Percentiles rank a stretch among this genome's conserved stretches.
Conservation (phyloP, 805 yeast genomes). For the Hanseniaspora singularis region DNA sequence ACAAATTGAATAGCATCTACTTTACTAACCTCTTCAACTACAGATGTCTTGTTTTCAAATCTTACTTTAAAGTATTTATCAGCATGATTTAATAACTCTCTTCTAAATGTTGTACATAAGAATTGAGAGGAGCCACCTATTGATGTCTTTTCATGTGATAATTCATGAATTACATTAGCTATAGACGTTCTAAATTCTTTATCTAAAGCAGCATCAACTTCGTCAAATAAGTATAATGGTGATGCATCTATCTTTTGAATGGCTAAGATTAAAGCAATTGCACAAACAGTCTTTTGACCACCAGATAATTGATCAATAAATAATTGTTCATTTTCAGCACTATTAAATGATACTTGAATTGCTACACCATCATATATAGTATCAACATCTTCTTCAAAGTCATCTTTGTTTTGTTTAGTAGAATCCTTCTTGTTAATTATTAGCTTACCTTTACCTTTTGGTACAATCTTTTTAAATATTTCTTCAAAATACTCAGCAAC, state of each 20-base stretch:
- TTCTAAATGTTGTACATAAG: conserved; percentile 90
- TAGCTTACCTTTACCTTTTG: conserved; percentile 65
- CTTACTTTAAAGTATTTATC: conserved; percentile 80
- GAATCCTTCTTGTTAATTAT: conserved; percentile 42
- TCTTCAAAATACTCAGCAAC: conserved; percentile 63
- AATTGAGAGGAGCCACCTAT: conserved; percentile 75
- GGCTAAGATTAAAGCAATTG: conserved; percentile 84
- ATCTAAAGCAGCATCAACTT: conserved; percentile 91
- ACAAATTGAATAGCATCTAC: conserved; percentile 75
- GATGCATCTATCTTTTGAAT: conserved; percentile 94
- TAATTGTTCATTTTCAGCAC: conserved; percentile 72
- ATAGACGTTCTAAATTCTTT: conserved; percentile 83
- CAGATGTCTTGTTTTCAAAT: conserved; percentile 69
- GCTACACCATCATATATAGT: conserved; percentile 64
- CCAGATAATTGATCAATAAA: conserved; percentile 87
- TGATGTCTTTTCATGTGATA: conserved; percentile 33
- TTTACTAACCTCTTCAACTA: conserved; percentile 55
- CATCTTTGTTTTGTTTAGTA: conserved; percentile 22
- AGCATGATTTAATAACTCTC: conserved; percentile 81
- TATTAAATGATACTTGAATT: conserved; percentile 79
- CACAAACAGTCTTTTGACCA: conserved; percentile 95
- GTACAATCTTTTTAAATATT: conserved; percentile 71
- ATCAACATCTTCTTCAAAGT: conserved; percentile 20
- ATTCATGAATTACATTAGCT: conserved; percentile 55
- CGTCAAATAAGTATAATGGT: conserved; percentile 91